Evolutionary conservation across 345 rosid species (phyloP).

Genomic region (Anacardium occidentale): DNA sequence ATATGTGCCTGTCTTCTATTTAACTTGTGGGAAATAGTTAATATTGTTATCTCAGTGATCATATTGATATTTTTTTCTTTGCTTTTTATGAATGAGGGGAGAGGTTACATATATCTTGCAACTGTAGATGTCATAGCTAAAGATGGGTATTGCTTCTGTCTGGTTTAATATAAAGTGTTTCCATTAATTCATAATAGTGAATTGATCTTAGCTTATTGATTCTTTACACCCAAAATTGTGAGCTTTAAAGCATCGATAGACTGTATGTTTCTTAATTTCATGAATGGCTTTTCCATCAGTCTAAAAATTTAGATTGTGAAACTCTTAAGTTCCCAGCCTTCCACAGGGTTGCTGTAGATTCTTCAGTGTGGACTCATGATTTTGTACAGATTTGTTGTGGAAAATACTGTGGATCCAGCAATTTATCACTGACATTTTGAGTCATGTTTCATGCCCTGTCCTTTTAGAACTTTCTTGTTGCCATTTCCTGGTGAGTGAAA

Average conservation of each 20-base stretch:
- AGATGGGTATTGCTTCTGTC: not conserved
- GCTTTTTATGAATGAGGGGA: not conserved
- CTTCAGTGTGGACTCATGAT: not conserved
- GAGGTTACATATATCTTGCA: not conserved
- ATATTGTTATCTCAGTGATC: not conserved
- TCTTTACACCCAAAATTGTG: not conserved
- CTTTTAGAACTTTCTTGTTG: not conserved
- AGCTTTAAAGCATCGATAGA: not conserved
- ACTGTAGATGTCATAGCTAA: not conserved
- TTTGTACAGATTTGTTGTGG: not conserved
- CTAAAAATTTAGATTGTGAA: not conserved
- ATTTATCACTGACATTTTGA: not conserved
- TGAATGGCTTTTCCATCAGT: not conserved
- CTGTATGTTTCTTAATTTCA: not conserved
- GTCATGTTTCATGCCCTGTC: not conserved
- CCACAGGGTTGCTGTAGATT: not conserved
- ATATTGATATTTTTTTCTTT: not conserved
- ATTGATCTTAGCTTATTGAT: not conserved
- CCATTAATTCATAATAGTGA: not conserved
- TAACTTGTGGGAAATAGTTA: not conserved
- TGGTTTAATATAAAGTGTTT: not conserved
- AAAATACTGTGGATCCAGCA: not conserved
- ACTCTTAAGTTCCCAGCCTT: not conserved
- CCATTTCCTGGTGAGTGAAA: not conserved
- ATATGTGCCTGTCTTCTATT: not conserved